Percentiles rank a stretch among this genome's conserved stretches.
Evolutionary conservation across 139 green algal genomes (phyloP).

Genomic region (Yamagishiella unicocca): DNA sequence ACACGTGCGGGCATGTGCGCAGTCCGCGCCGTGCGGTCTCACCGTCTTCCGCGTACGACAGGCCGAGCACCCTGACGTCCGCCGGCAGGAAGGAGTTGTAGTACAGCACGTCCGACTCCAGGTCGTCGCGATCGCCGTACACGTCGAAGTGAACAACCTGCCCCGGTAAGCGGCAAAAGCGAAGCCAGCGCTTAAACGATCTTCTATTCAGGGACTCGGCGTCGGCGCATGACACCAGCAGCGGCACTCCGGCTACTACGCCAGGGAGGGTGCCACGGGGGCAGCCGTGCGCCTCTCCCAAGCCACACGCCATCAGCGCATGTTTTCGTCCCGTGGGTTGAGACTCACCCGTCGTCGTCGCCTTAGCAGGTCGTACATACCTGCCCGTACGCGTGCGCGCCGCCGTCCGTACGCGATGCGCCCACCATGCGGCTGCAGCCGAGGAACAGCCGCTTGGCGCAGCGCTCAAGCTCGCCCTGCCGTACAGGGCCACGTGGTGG

Average conservation of each 20-base stretch:
- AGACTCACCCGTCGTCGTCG: no score
- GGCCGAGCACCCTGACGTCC: conserved; percentile 59
- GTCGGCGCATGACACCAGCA: no score
- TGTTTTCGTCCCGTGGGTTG: no score
- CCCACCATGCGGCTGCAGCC: conserved; percentile 51
- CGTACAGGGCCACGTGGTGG: background rate
- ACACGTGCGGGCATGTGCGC: no score
- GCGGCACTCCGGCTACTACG: no score
- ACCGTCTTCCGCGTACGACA: conserved; percentile 49
- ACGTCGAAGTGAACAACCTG: conserved; percentile 62
- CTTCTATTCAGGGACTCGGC: no score
- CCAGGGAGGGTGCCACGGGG: no score
- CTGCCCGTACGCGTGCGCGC: conserved; percentile 61
- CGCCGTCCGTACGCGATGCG: conserved; percentile 61
- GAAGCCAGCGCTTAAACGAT: no score
- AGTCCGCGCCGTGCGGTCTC: no score
- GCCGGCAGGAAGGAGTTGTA: conserved; percentile 63
- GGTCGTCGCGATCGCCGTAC: conserved; percentile 47
- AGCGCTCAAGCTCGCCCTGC: conserved; percentile 61
- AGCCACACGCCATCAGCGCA: no score
- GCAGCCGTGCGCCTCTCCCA: no score
- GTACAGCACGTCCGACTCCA: conserved; percentile 55
- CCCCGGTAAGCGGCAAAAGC: background rate
- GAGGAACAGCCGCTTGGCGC: conserved; percentile 54
- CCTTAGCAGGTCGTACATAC: no score